These are phyloP conservation scores for Dicorynia guianensis DNA, from an alignment of 306 rosid species.

Conservation along the genomic window DNA sequence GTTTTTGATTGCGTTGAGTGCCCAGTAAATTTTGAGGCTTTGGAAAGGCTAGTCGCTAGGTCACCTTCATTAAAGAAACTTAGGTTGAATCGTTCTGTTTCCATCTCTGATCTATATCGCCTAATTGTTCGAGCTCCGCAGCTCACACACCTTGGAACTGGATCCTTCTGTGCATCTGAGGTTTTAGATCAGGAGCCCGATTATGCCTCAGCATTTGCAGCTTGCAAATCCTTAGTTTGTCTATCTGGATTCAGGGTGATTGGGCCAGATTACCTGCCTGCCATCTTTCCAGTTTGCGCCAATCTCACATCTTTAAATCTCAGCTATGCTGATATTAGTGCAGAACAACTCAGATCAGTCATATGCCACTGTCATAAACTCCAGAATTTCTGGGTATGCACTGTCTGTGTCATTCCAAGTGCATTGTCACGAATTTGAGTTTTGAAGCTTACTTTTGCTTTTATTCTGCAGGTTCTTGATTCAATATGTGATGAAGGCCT, in stretches of 20 bases:
- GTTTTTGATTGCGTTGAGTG: constrained; percentile 73
- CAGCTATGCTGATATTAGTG: constrained; percentile 70
- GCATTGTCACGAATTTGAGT: constrained; percentile 5
- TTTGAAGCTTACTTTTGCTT: constrained; percentile 32
- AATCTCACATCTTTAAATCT: constrained; percentile 76
- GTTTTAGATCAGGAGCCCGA: constrained; percentile 65
- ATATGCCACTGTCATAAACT: constrained; percentile 73
- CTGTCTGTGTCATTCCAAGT: constrained; percentile 6
- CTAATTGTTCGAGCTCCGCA: constrained; percentile 73
- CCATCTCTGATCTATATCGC: constrained; percentile 60
- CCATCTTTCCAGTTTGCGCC: constrained; percentile 67
- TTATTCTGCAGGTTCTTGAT: constrained; percentile 70
- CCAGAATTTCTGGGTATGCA: constrained; percentile 76
- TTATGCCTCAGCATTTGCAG: constrained; percentile 59
- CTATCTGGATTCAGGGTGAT: constrained; percentile 81
- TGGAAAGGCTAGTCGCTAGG: constrained; percentile 77
- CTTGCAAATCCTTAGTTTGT: constrained; percentile 75
- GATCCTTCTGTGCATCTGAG: constrained; percentile 57
- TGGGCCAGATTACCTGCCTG: constrained; percentile 57
- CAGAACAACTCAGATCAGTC: constrained; percentile 66
- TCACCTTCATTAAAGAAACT: constrained; percentile 74
- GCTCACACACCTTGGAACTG: constrained; percentile 83
- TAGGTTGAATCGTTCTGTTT: constrained; percentile 61
- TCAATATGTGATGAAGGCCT: constrained; percentile 87
- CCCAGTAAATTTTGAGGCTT: constrained; percentile 63